phyloP scores from a whole-genome alignment of 495 filamentous ascomycete genomes.

The Pseudevernia furfuracea region DNA sequence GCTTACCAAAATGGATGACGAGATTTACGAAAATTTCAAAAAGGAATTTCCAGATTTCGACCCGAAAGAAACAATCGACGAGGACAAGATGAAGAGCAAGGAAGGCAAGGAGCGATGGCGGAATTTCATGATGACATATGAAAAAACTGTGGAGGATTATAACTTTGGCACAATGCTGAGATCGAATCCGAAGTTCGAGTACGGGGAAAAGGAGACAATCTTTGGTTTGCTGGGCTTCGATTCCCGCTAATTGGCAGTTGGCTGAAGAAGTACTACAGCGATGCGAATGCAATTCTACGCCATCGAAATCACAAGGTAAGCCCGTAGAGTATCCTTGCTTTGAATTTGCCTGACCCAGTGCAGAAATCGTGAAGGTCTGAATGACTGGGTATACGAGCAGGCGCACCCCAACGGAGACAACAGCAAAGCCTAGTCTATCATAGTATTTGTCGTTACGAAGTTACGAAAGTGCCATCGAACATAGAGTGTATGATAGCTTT shows the following conservation, averaged over 20 bases:
- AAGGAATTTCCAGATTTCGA: conserved; percentile 89
- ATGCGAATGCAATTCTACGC: conserved; percentile 97
- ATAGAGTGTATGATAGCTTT: background rate
- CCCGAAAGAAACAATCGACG: conserved; percentile 66
- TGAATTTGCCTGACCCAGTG: conserved; percentile 16
- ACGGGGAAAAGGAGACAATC: conserved; percentile 82
- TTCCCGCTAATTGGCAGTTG: too few relatives aligned
- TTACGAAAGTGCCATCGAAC: background rate
- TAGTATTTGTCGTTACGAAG: background rate
- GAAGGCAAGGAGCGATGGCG: conserved; percentile 92
- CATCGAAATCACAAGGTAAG: conserved; percentile 81
- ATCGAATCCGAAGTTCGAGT: conserved; percentile 68
- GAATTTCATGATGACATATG: conserved; percentile 86
- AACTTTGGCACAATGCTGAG: conserved; percentile 96
- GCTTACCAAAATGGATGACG: conserved; percentile 88
- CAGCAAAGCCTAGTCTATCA: conserved; percentile 3
- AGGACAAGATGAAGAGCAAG: conserved; percentile 97
- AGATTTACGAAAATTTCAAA: conserved; percentile 83
- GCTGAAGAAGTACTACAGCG: conserved; percentile 20
- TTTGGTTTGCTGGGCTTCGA: conserved; percentile 53
- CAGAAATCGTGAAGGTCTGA: conserved; percentile 79
- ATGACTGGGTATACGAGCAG: conserved; percentile 93
- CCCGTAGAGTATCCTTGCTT: background rate
- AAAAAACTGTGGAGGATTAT: conserved; percentile 87
- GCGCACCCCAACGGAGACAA: conserved; percentile 42